Base-by-base conservation (phyloP, 352 stramenopile genomes). In the Globisporangium solare region DNA sequence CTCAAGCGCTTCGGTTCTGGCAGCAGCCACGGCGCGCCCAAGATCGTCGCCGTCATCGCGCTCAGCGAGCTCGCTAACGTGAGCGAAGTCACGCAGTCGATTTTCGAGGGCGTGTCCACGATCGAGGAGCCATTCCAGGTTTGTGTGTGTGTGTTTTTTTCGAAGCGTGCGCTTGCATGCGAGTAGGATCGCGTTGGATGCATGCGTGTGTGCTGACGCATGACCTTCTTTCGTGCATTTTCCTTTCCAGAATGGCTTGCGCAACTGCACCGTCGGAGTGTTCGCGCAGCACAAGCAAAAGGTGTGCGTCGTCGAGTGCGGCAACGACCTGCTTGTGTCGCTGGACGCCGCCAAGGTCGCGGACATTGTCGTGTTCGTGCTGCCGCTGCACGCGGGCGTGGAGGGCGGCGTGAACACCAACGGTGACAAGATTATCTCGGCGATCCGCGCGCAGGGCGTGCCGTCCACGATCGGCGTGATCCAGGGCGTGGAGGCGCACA, bases 401-500 rank as follows among this genome's bases (percentile, higher is more conserved):
- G 91, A 96, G 45, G 78, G 85, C 35, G 79, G 92, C 49, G 69
- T 98, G 40, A 96, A 96, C 60, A 62, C 81, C 14, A 69, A 85
- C 49, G 93, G 94, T 5, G 83, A 97, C 57, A 73, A 81, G 35
- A 89, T 98, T 40, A 70, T 99, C 49, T 92, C 86, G 47, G 90
- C 92, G 3, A 73, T 99, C 47, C 96, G 97, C 53, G 89, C 85
- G 13, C 94, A 98, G 61, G 94, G 95, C 31, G 60, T 98, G 24
- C 94, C 93, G 0, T 86, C 90, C 4, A 85, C 88, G 0, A 78
- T 96, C 17, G 89, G 89, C 14, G 70, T 95, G 21, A 76, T 96
- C 52, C 83, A 95, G 57, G 89, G 88, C 39, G 70, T 96, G 14
- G 86, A 96, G 20, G 73, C 59, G 50, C 79, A 86, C 51, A 71